Evolutionary conservation across 78 protist species (phyloP).

Genomic region (Trichosphaerium sp.): DNA sequence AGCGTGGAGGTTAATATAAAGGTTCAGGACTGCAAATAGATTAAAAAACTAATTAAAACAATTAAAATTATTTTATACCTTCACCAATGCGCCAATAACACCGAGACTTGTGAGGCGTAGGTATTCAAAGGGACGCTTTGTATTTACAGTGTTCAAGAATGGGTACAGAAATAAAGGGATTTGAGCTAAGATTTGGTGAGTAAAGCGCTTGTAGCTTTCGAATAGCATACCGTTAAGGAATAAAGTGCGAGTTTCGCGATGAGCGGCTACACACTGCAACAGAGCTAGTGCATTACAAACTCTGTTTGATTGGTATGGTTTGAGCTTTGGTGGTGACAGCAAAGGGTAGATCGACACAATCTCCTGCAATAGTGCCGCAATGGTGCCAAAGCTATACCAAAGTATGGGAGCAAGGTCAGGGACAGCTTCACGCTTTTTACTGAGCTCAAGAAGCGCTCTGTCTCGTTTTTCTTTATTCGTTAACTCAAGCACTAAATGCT

Average conservation of each 20-base stretch:
- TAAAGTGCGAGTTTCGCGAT: slow-evolving; percentile 90
- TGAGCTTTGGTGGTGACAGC: slow-evolving; percentile 86
- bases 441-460: slow-evolving; percentile 81
- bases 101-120: slow-evolving; percentile 96
- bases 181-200: slow-evolving; percentile 57
- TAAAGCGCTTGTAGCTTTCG: not conserved
- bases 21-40: too few species aligned
- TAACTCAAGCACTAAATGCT: slow-evolving; percentile 40
- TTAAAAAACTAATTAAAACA: not conserved
- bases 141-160: slow-evolving; percentile 86
- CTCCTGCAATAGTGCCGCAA: slow-evolving; percentile 93
- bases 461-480: slow-evolving; percentile 75
- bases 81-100: slow-evolving; percentile 98
- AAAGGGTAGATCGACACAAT: slow-evolving; percentile 92
- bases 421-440: slow-evolving; percentile 80
- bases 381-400: slow-evolving; percentile 90
- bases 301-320: slow-evolving; percentile 82
- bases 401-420: slow-evolving; percentile 94
- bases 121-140: slow-evolving; percentile 91
- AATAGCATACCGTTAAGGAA: slow-evolving; percentile 69
- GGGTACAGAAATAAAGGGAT: slow-evolving; percentile 97
- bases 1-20: too few species aligned
- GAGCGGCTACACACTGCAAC: slow-evolving; percentile 96
- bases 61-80: slow-evolving; percentile 24
- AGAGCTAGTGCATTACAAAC: slow-evolving; percentile 98